These are phyloP conservation scores for Pichia exigua DNA, from an alignment of 805 yeast species.

Conservation along the genomic window DNA sequence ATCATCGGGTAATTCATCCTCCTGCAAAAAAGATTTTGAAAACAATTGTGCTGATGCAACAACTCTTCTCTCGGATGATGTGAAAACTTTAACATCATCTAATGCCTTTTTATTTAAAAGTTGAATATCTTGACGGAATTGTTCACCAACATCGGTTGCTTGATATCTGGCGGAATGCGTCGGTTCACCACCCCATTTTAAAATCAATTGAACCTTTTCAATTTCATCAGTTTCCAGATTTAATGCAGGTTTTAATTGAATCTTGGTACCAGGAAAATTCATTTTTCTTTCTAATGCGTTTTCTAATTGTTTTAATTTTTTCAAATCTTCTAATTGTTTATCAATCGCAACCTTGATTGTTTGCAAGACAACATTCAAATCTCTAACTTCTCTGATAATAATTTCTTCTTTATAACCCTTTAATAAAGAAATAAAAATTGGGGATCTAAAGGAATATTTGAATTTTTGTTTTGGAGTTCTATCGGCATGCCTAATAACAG, in stretches of 20 bases:
- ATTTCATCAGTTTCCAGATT: slow-evolving; percentile 52
- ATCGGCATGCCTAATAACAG: slow-evolving; percentile 94
- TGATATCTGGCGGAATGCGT: slow-evolving; percentile 96
- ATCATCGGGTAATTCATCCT: slow-evolving; percentile 66
- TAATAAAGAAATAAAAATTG: slow-evolving; percentile 72
- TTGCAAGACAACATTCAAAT: slow-evolving; percentile 74
- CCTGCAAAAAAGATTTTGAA: slow-evolving; percentile 63
- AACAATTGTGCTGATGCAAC: slow-evolving; percentile 87
- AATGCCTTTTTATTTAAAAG: slow-evolving; percentile 77
- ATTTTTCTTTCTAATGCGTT: slow-evolving; percentile 84
- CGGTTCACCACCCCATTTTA: slow-evolving; percentile 99
- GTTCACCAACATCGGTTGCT: slow-evolving; percentile 93
- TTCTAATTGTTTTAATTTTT: slow-evolving; percentile 67
- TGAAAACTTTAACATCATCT: slow-evolving; percentile 76
- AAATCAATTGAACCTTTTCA: slow-evolving; percentile 89
- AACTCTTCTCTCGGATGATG: slow-evolving; percentile 93
- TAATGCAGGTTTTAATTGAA: slow-evolving; percentile 87
- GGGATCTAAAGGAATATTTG: slow-evolving; percentile 88
- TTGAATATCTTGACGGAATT: slow-evolving; percentile 84
- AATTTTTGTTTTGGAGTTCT: slow-evolving; percentile 98
- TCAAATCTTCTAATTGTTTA: slow-evolving; percentile 70
- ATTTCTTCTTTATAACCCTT: slow-evolving; percentile 96
- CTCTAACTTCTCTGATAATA: slow-evolving; percentile 83
- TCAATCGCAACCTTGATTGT: slow-evolving; percentile 78
- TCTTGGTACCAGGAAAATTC: slow-evolving; percentile 90